These are phyloP conservation scores for Talaromyces sp. DNA, from an alignment of 2,329 filamentous ascomycete genomes.

Conservation along the genomic window DNA sequence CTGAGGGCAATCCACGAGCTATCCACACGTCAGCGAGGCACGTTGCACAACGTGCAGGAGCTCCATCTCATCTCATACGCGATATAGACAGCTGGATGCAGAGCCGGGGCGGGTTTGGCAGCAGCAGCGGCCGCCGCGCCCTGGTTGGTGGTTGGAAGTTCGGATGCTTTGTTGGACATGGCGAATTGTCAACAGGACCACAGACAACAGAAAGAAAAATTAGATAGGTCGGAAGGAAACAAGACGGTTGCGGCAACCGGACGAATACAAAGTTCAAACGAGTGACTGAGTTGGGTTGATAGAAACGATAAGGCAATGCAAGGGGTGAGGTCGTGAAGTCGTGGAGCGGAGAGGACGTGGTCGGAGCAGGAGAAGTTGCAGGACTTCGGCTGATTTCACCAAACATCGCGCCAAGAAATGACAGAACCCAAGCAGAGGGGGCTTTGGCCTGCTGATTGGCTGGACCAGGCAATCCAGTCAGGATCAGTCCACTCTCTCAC, in stretches of 20 bases:
- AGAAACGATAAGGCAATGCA: neutral
- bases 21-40: constrained; percentile 2
- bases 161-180: constrained; percentile 14
- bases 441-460: neutral
- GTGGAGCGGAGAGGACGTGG: neutral
- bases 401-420: neutral
- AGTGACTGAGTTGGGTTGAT: constrained; percentile 9
- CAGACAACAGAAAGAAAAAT: neutral
- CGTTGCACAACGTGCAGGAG: neutral
- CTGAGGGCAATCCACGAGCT: constrained; percentile 91
- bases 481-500: neutral
- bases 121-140: constrained; percentile 11
- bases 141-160: constrained; percentile 14
- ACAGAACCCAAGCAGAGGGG: neutral
- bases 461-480: neutral
- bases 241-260: neutral
- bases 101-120: constrained; percentile 37
- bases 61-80: constrained; percentile 43
- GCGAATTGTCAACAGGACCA: neutral
- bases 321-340: neutral
- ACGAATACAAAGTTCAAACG: constrained; percentile 5
- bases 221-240: neutral
- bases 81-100: constrained; percentile 86
- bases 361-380: neutral
- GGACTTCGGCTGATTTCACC: neutral